Evolutionary conservation across 2,329 filamentous ascomycete species (phyloP), one percentile per base, ranked within the genome.

Genomic region (Aspergillus calidoustus): DNA sequence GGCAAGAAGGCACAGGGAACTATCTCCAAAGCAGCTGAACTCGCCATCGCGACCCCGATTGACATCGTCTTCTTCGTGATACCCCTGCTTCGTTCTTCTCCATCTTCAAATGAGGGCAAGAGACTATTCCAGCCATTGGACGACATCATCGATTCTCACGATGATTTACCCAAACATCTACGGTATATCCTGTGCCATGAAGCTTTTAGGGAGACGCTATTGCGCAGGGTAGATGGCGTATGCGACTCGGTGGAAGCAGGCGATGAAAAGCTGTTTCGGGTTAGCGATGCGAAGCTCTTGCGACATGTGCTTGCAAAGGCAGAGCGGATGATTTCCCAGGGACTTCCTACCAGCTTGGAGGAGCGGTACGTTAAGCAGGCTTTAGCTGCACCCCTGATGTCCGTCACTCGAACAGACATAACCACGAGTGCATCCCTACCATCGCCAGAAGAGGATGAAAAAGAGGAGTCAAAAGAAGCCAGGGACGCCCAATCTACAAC

Each of bases 41-140:
- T 98, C n/a, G 90, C 91, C 70, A 79, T 98, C 62, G 92, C 94
- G 8, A 97, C 95, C 1, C 86, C 88, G 2, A 82, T 97, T 58
- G 95, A 99, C 75, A 85, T 91, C 5, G 73, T 97, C 3, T 98
- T 98, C 79, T 82, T 98, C 54, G 74, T 96, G 3, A 81, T 98
- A 1, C 91, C 94, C 0, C 85, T 88, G 4, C 83, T 98, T 1
- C 79, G 81, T 1, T 76, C 86, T 44, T 74, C 76, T 1, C 68
- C 79, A 13, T 81, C 81, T 50, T 81, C 70, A 52, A 28, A 54
- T 19, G 34, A 71, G 77, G 54, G 75, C 63, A 71, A 69, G 56
- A 66, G 66, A 25, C 72, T 80, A 9, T 83, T 82, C 68, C 80
- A 83, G 63, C 79, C 81, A 7, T 66, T 82, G 13, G 81, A 83